Conservation (phyloP, 2,329 filamentous ascomycete genomes). For the Diplodia mutila region DNA sequence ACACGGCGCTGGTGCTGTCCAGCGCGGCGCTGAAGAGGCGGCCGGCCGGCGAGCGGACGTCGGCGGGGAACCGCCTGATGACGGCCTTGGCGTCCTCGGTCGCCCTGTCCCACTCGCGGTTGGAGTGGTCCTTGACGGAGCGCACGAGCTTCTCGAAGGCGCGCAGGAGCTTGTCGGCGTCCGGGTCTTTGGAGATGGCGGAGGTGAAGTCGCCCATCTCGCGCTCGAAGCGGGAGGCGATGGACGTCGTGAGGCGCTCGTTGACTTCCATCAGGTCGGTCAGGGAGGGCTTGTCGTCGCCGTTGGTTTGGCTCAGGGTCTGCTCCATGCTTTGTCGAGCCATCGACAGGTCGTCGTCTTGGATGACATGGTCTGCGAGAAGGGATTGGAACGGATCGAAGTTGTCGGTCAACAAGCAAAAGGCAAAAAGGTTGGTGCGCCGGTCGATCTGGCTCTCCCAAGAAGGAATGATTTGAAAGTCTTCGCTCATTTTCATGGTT, state of each 20-base stretch:
- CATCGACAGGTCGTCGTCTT: not conserved
- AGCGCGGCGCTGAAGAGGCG: not conserved
- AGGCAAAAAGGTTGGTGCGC: not conserved
- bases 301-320: no score
- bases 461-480: no score
- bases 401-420: not conserved
- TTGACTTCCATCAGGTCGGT: no score
- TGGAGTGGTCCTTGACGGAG: no score
- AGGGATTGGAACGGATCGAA: not conserved
- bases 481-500: no score
- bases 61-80: not conserved
- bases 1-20: no score
- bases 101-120: no score
- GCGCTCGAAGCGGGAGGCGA: not conserved
- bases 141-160: no score
- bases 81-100: no score
- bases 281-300: no score
- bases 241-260: not conserved
- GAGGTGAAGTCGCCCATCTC: not conserved
- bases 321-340: not conserved
- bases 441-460: not conserved
- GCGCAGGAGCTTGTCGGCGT: no score
- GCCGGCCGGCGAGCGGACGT: not conserved
- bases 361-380: not conserved
- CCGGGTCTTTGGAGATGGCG: not conserved